Base-by-base conservation (phyloP, 805 yeast genomes). In the Schizosaccharomyces japonicus region DNA sequence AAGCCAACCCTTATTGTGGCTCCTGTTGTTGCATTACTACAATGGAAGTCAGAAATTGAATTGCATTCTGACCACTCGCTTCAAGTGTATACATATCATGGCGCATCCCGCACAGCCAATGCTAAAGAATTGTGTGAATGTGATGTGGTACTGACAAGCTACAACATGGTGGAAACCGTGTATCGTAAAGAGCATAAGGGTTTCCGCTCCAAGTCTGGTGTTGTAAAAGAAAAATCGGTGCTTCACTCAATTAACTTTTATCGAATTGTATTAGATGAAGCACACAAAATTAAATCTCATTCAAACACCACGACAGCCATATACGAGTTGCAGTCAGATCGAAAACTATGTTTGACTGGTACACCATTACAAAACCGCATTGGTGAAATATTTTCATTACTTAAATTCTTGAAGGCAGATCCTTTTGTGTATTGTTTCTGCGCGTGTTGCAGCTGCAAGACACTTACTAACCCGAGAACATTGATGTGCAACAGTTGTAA, bases 11-110 rank as follows among this genome's bases (percentile, higher is more conserved):
- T 90, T 51, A 95, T 90, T 4, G 80, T 90, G 17, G 95, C 95
- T 0, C 98, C 98, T 0, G 87, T 98, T 0, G 98, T 90, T n/a
- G 96, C 96, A 0, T 64, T 90, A 44, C 81, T 90, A 80, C 98
- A 90, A 60, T 90, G 98, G 98, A 80, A 77, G 57, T 75, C 78
- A 55, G 98, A 90, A 62, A 87, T 90, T 47, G 81, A 76, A 51
- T 73, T 71, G 46, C 95, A 90, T 59, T 78, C 96, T 0, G 74
- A 72, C 30, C 81, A 78, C 5, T 65, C 66, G 21, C 63, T 90
- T 52, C 73, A 68, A 50, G 82, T 78, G 4, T 72, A 73, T 15
- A 63, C 87, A 1, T 90, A 69, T 59, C 95, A 90, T 62, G 98
- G 96, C 8, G 79, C 78, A 54, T 10, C 17, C 17, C 13, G 17